Evolutionary conservation across 768 basidiomycete genomes (phyloP).

Genomic region (Lactarius sp.): DNA sequence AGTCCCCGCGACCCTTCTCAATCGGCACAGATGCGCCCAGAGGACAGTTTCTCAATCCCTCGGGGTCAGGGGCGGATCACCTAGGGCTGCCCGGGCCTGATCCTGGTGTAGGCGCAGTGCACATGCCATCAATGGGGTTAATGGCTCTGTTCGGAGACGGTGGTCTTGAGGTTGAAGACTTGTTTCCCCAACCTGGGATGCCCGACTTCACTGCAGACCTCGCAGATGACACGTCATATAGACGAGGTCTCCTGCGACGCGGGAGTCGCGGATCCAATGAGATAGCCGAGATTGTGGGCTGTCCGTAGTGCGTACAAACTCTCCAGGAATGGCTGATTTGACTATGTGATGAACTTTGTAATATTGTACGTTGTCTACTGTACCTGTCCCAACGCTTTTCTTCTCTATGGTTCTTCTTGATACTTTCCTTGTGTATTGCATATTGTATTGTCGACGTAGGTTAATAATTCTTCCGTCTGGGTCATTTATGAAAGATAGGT

Average conservation of each 20-base stretch:
- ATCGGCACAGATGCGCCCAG: not conserved
- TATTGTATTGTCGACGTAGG: not conserved
- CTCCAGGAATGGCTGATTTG: not conserved
- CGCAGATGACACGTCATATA: not conserved
- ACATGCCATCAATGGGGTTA: slow-evolving; percentile 13
- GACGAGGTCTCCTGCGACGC: not conserved
- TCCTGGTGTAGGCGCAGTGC: not conserved
- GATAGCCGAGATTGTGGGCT: not conserved
- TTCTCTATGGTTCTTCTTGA: not conserved
- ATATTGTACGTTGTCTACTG: not conserved
- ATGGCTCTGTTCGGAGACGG: slow-evolving; percentile 20
- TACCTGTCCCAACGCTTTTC: not conserved
- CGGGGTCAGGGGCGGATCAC: not conserved
- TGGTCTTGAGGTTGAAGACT: slow-evolving; percentile 2
- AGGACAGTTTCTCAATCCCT: slow-evolving; percentile 7
- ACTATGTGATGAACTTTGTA: not conserved
- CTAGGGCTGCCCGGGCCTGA: not conserved
- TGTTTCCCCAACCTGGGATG: slow-evolving; percentile 3
- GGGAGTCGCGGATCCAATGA: slow-evolving; percentile 1
- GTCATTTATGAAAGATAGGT: not conserved
- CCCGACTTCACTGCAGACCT: not conserved
- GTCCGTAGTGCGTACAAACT: not conserved
- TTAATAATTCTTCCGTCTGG: not conserved
- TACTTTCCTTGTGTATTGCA: not conserved
- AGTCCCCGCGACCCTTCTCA: not conserved